A percentile compares a stretch with the other conserved stretches of the same genome.
Conservation (phyloP, 1,284 basidiomycete species). For the Rhodotorula sp. region DNA sequence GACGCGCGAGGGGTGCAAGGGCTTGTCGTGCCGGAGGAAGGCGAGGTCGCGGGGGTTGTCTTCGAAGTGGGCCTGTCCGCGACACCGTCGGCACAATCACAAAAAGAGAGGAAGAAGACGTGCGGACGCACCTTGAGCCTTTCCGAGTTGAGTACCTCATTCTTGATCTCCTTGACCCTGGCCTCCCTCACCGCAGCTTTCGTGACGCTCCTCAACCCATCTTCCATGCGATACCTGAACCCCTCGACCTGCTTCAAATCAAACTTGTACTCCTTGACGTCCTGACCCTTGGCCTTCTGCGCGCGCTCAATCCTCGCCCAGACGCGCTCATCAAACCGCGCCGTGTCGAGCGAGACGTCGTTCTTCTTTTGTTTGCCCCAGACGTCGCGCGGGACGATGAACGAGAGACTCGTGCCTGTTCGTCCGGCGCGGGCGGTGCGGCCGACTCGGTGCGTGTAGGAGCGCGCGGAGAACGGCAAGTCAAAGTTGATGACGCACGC, state of each 20-base stretch:
- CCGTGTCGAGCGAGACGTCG: slow-evolving; percentile 60
- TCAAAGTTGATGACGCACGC: slow-evolving; percentile 99
- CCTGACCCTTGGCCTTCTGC: slow-evolving; percentile 64
- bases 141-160: slow-evolving; percentile 90
- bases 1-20: slow-evolving; percentile 79
- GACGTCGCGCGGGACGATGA: slow-evolving; percentile 71
- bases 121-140: slow-evolving; percentile 78
- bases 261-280: slow-evolving; percentile 87
- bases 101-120: background rate
- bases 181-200: slow-evolving; percentile 84
- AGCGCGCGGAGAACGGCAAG: slow-evolving; percentile 78
- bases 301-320: slow-evolving; percentile 74
- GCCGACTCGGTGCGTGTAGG: slow-evolving; percentile 95
- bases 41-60: slow-evolving; percentile 94
- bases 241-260: slow-evolving; percentile 93
- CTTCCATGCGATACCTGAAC: slow-evolving; percentile 98
- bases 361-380: slow-evolving; percentile 71
- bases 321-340: slow-evolving; percentile 70
- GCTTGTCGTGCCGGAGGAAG: slow-evolving; percentile 90
- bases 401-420: slow-evolving; percentile 87
- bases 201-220: slow-evolving; percentile 86
- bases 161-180: slow-evolving; percentile 86
- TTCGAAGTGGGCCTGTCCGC: slow-evolving; percentile 84
- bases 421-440: slow-evolving; percentile 86
- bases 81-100: background rate